These are phyloP conservation scores for Pyronema omphalodes DNA, from an alignment of 495 filamentous ascomycete genomes.

Conservation along the genomic window DNA sequence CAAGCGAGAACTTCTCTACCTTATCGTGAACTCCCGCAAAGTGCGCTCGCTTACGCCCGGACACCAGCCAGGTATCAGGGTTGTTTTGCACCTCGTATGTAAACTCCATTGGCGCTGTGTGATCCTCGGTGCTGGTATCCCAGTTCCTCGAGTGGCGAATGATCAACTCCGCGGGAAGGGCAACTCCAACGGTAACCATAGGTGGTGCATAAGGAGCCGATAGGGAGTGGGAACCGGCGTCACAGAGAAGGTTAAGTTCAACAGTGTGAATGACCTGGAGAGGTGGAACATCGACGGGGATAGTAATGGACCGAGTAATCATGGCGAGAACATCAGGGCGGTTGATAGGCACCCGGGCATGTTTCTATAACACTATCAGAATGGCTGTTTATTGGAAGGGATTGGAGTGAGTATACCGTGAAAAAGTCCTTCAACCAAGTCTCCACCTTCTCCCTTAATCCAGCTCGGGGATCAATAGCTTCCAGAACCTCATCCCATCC, in stretches of 20 bases:
- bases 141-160: slow-evolving; percentile 66
- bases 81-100: slow-evolving; percentile 65
- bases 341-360: not conserved
- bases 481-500: slow-evolving; percentile 24
- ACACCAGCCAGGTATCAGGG: slow-evolving; percentile 64
- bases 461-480: slow-evolving; percentile 24
- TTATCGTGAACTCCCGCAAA: slow-evolving; percentile 22
- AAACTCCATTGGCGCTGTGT: slow-evolving; percentile 47
- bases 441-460: slow-evolving; percentile 13
- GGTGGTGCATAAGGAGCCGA: slow-evolving; percentile 22
- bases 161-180: slow-evolving; percentile 45
- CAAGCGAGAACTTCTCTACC: slow-evolving; percentile 36
- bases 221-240: slow-evolving; percentile 21
- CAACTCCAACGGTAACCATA: slow-evolving; percentile 11
- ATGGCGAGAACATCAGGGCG: slow-evolving; percentile 8
- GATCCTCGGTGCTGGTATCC: slow-evolving; percentile 33
- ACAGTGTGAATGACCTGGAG: slow-evolving; percentile 71
- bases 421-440: slow-evolving; percentile 19
- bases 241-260: slow-evolving; percentile 39
- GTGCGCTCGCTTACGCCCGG: slow-evolving; percentile 58
- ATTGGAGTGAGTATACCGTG: not conserved
- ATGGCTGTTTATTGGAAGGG: not conserved
- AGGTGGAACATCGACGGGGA: slow-evolving; percentile 72
- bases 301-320: slow-evolving; percentile 34
- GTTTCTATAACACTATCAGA: not conserved